Evolutionary conservation across 768 basidiomycete species (phyloP).

Genomic region (Glaciozyma antarctica): DNA sequence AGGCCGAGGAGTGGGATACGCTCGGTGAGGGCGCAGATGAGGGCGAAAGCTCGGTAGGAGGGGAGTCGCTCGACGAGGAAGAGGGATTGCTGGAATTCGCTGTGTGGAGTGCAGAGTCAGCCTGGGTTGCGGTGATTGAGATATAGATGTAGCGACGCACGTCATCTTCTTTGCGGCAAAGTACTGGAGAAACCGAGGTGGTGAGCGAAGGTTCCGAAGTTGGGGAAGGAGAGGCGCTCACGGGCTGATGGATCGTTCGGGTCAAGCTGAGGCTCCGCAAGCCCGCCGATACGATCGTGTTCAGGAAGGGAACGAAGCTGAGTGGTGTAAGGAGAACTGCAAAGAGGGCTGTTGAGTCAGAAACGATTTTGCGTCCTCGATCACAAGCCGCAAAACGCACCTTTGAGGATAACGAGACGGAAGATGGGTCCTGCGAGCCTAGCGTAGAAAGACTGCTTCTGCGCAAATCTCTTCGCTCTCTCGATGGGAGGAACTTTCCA

Average conservation of each 20-base stretch:
- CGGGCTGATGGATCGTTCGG: constrained; percentile 38
- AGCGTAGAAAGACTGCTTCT: constrained; percentile 28
- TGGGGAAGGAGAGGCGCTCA: not conserved
- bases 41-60: constrained; percentile 40
- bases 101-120: not conserved
- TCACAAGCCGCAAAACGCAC: constrained; percentile 11
- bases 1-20: constrained; percentile 42
- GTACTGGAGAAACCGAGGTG: constrained; percentile 27
- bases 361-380: too few relatives aligned
- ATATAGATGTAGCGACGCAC: constrained; percentile 30
- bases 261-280: constrained; percentile 39
- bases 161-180: constrained; percentile 42
- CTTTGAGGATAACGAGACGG: constrained; percentile 23
- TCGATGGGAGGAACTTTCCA: constrained; percentile 33
- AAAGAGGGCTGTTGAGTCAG: not conserved
- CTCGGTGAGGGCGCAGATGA: constrained; percentile 41
- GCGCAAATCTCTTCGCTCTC: constrained; percentile 22
- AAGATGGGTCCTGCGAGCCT: constrained; percentile 24
- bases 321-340: constrained; percentile 35
- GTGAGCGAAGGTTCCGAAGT: not conserved
- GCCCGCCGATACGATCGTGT: constrained; percentile 25
- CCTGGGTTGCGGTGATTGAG: fast-evolving
- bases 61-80: constrained; percentile 33
- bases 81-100: constrained; percentile 29
- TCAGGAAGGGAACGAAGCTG: constrained; percentile 31